A percentile compares a stretch with the other conserved stretches of the same genome.
Evolutionary conservation across 1,284 basidiomycete genomes (phyloP).

Genomic region (Tremellales sp.): DNA sequence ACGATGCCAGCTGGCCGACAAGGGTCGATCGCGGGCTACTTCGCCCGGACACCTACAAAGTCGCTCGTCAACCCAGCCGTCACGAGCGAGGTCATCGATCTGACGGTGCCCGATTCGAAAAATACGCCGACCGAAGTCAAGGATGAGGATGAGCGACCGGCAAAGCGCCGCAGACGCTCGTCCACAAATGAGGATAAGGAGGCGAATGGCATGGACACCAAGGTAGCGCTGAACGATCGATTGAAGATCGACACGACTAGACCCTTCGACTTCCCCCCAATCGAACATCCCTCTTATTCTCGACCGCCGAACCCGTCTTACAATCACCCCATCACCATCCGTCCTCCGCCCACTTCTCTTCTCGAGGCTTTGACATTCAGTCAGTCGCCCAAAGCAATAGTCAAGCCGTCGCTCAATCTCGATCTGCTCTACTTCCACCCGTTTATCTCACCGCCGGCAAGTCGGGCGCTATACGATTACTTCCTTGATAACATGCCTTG

Average conservation of each 20-base stretch:
- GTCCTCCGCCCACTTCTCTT: constrained; percentile 9
- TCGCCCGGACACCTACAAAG: too few relatives aligned
- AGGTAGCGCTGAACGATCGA: too few relatives aligned
- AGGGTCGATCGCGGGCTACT: too few relatives aligned
- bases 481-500: constrained; percentile 37
- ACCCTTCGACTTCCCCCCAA: constrained; percentile 17
- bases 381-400: constrained; percentile 15
- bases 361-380: constrained; percentile 13
- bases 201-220: background rate
- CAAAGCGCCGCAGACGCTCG: background rate
- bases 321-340: constrained; percentile 27
- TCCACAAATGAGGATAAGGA: constrained; percentile 1
- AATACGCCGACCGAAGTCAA: too few relatives aligned
- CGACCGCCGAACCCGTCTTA: constrained; percentile 18
- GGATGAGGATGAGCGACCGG: background rate
- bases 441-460: constrained; percentile 21
- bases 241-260: background rate
- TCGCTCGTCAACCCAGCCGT: too few relatives aligned
- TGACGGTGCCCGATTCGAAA: too few relatives aligned
- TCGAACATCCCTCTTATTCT: constrained; percentile 16
- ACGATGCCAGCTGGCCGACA: too few relatives aligned
- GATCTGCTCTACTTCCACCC: constrained; percentile 31
- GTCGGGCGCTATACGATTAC: constrained; percentile 29
- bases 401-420: constrained; percentile 20
- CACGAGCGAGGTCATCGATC: too few relatives aligned